These are phyloP conservation scores for Ophiobolus disseminans DNA, from an alignment of 2,329 filamentous ascomycete genomes.

Conservation along the genomic window DNA sequence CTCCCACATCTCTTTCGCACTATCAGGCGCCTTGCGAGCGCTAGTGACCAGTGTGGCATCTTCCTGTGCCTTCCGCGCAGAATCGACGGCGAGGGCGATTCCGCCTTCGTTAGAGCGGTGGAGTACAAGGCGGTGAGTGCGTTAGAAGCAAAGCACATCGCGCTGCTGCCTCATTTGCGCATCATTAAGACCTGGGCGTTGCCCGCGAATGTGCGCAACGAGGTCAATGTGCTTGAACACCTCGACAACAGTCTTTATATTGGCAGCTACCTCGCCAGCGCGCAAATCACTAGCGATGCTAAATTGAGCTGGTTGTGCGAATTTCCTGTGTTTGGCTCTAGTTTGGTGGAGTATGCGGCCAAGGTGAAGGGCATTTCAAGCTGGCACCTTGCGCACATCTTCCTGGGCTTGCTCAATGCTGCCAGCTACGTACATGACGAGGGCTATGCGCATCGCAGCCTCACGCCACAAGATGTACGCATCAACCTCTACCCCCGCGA, in stretches of 20 bases:
- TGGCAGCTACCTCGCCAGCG: not conserved
- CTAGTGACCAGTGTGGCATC: too few relatives aligned
- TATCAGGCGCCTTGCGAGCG: slow-evolving; percentile 5
- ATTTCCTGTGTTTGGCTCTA: slow-evolving; percentile 17
- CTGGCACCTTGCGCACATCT: slow-evolving; percentile 23
- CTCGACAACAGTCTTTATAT: too few relatives aligned
- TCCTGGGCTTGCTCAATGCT: slow-evolving; percentile 13
- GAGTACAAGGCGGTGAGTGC: too few relatives aligned
- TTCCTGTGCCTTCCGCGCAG: slow-evolving; percentile 15
- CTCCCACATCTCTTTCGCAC: slow-evolving; percentile 12
- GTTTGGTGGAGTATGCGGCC: slow-evolving; percentile 3
- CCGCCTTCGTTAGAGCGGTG: too few relatives aligned
- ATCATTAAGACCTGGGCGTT: not conserved
- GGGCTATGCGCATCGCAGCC: slow-evolving; percentile 8
- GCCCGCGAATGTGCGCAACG: too few relatives aligned
- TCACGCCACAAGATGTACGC: slow-evolving; percentile 10
- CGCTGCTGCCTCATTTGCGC: not conserved
- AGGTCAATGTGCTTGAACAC: too few relatives aligned
- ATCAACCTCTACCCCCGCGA: slow-evolving; percentile 11
- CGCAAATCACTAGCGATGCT: slow-evolving; percentile 3
- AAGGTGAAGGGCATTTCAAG: slow-evolving; percentile 1
- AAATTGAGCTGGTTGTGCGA: slow-evolving; percentile 9
- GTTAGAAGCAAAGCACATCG: not conserved
- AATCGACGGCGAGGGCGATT: not conserved
- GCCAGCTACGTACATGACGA: slow-evolving; percentile 8